phyloP scores from a whole-genome alignment of 768 basidiomycete genomes.

The Strobilomyces echinocephalus region DNA sequence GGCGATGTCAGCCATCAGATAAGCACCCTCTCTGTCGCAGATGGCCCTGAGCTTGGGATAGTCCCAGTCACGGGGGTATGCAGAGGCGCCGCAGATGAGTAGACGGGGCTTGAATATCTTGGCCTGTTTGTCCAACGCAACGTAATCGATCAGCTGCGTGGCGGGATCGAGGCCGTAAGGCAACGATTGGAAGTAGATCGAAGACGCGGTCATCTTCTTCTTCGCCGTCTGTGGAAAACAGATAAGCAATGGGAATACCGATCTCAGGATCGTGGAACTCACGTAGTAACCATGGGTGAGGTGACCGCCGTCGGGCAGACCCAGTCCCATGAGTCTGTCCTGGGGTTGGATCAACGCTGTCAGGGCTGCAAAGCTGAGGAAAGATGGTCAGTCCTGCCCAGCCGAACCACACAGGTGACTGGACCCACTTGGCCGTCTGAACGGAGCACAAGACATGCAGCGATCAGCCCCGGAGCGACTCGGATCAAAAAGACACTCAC shows the following conservation, averaged over 20 bases:
- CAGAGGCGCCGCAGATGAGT: constrained; percentile 96
- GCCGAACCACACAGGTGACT: not conserved
- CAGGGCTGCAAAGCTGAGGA: constrained; percentile 83
- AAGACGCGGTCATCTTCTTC: constrained; percentile 99
- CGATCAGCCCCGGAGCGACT: constrained; percentile 9
- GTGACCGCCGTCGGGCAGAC: constrained; percentile 95
- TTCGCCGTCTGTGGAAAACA: constrained; percentile 70
- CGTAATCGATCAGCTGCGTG: constrained; percentile 89
- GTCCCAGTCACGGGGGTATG: constrained; percentile 99
- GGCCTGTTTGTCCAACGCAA: constrained; percentile 72
- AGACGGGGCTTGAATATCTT: constrained; percentile 93
- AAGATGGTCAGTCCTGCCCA: constrained; percentile 10
- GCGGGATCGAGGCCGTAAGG: constrained; percentile 83
- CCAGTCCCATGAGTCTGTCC: constrained; percentile 98
- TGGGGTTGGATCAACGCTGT: constrained; percentile 96
- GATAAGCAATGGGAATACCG: not conserved
- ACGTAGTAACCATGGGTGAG: constrained; percentile 97
- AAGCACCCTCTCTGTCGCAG: constrained; percentile 84
- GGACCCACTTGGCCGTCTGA: constrained; percentile 81
- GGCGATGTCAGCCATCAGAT: constrained; percentile 94
- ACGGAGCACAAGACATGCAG: constrained; percentile 5
- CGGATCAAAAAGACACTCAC: constrained; percentile 41
- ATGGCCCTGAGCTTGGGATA: constrained; percentile 78
- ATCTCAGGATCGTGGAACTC: constrained; percentile 23
- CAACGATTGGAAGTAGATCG: constrained; percentile 99